Conservation (phyloP, 305 asterid genomes). For the Galium porrigens region DNA sequence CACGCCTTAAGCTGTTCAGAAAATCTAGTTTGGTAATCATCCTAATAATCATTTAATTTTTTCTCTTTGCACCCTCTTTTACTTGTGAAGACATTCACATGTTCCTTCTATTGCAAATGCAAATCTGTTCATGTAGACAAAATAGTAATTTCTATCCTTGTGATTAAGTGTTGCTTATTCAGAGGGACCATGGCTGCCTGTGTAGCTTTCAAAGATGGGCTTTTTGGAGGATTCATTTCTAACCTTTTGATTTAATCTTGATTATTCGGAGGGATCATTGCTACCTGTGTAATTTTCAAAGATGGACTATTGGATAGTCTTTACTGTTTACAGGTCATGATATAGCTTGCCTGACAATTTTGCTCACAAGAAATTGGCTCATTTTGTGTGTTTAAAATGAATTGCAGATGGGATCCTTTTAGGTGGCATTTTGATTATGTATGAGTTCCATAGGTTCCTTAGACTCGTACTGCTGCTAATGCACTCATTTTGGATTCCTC, state of each 20-base stretch:
- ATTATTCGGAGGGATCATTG: background rate
- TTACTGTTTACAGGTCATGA: background rate
- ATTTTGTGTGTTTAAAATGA: conserved; percentile 5
- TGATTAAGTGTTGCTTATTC: too few species aligned
- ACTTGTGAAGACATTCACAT: background rate
- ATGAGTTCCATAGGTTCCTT: conserved; percentile 70
- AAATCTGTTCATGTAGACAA: background rate
- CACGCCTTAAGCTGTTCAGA: background rate
- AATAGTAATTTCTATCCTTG: conserved; percentile 2
- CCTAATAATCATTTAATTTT: background rate
- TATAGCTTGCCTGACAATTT: background rate
- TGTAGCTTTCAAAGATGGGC: background rate
- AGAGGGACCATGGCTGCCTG: background rate
- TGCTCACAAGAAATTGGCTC: background rate
- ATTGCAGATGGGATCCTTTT: conserved; percentile 86
- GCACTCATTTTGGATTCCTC: conserved; percentile 95
- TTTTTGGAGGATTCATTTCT: background rate
- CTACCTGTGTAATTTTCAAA: background rate
- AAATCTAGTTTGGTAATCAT: background rate
- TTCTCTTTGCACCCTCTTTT: background rate
- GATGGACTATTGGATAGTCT: background rate
- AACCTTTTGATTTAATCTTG: background rate
- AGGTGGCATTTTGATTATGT: conserved; percentile 78
- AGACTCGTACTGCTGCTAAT: conserved; percentile 61
- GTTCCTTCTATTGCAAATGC: background rate